Evolutionary conservation across 805 yeast genomes (phyloP), one percentile per base, ranked within the genome.

Genomic region (Cyberlindnera suaveolens): DNA sequence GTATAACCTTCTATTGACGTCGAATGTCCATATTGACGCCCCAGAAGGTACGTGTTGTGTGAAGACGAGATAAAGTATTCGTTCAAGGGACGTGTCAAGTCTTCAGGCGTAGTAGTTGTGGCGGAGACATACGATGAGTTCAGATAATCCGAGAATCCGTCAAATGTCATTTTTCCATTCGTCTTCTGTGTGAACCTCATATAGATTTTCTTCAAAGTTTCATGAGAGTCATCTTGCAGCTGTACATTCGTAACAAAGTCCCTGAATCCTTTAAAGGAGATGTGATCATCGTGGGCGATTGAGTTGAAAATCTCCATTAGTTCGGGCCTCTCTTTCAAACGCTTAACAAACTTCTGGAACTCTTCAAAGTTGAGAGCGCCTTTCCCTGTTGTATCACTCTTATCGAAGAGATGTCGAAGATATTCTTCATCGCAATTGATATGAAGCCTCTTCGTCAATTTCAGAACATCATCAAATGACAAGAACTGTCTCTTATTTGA

Each of bases 11-110:
- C 97, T 2, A 88, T 79, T 0, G 97, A 87, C 0, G 96, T 83
- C 3, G 77, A 80, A 17, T 93, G 96, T 2, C 82, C 96, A 15
- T 86, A 74, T 57, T 93, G 99, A 32, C 93, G 71, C 0, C 99
- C 99, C 23, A 80, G 63, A 3, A 93, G 67, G 56, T 93, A 93
- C 0, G 99, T 93, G 59, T 93, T 93, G 61, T 93, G 99, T 0
- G 97, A 89, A 0, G 97, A 87, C 0, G 96, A 88, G 27, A 95
- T 85, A 57, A 68, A 88, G 60, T 95, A 93, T 53, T 90, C 91
- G 57, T 79, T 86, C 31, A 93, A 57, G 0, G 99, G 98, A 23
- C 68, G 66, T 0, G 76, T 57, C 44, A 74, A 68, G 47, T 80
- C 79, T 31, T 53, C 58, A 3, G 41, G 44, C 1, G 34, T 29